These are phyloP conservation scores for Zychaea mexicana DNA, from an alignment of 371 early-diverging fungal species.

Conservation along the genomic window DNA sequence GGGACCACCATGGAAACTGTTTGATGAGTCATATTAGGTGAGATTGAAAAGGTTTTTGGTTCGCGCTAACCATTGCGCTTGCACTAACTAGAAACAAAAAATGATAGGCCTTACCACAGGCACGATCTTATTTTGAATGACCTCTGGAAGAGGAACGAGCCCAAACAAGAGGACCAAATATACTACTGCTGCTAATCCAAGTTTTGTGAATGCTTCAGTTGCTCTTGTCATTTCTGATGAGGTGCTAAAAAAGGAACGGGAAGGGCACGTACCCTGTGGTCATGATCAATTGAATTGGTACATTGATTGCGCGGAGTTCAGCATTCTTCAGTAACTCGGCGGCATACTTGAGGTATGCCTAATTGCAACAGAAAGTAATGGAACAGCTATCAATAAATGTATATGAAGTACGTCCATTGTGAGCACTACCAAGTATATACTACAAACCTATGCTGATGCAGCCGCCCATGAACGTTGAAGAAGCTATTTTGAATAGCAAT, in stretches of 20 bases:
- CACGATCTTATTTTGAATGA: conserved; percentile 56
- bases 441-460: too few relatives aligned
- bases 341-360: too few relatives aligned
- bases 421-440: too few relatives aligned
- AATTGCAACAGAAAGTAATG: too few relatives aligned
- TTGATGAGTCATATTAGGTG: background rate
- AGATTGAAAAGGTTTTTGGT: background rate
- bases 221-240: conserved; percentile 62
- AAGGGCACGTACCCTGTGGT: background rate
- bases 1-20: conserved; percentile 82
- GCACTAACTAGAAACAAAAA: background rate
- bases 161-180: conserved; percentile 58
- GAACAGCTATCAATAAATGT: too few relatives aligned
- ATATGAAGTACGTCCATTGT: too few relatives aligned
- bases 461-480: too few relatives aligned
- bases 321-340: too few relatives aligned
- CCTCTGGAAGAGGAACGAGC: conserved; percentile 57
- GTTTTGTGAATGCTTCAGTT: conserved; percentile 55
- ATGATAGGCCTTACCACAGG: conserved; percentile 53
- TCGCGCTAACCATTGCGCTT: background rate
- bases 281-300: background rate
- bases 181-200: conserved; percentile 41
- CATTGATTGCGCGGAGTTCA: background rate
- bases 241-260: background rate
- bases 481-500: too few relatives aligned